A percentile compares a stretch with the other conserved stretches of the same genome.
Evolutionary conservation across 345 rosid species (phyloP).

Genomic region (Erucastrum elatum): DNA sequence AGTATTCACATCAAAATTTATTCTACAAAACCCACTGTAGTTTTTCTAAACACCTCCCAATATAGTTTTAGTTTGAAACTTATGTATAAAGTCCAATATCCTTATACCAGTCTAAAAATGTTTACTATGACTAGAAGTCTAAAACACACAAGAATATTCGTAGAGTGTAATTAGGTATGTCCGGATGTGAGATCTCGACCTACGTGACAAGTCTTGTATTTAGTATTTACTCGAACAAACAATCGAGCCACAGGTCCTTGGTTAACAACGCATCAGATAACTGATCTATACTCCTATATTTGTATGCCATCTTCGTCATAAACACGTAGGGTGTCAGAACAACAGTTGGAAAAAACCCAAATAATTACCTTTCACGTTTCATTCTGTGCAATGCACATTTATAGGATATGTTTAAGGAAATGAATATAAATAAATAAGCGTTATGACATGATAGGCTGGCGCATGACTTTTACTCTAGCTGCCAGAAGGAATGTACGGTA

Average conservation of each 20-base stretch:
- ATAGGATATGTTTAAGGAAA: background rate
- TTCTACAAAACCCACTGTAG: background rate
- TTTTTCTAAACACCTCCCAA: background rate
- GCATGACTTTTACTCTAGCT: conserved; percentile 24
- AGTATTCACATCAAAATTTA: background rate
- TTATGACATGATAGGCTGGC: conserved; percentile 23
- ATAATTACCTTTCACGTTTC: background rate
- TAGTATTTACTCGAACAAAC: background rate
- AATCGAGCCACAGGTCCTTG: background rate
- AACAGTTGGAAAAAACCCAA: background rate
- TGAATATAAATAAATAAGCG: background rate
- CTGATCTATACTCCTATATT: background rate
- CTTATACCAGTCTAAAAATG: too few relatives aligned
- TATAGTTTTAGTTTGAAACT: too few relatives aligned
- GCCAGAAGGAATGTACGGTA: conserved; percentile 40
- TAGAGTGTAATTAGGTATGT: background rate
- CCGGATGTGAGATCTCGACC: background rate
- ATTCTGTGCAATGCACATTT: background rate
- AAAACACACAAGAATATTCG: background rate
- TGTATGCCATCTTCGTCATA: background rate
- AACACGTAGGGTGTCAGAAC: background rate
- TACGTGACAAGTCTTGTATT: background rate
- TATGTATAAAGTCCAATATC: too few relatives aligned
- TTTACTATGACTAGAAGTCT: background rate
- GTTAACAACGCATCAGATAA: background rate